Evolutionary conservation across 768 basidiomycete genomes (phyloP).

Genomic region (Hypholoma fasciculare): DNA sequence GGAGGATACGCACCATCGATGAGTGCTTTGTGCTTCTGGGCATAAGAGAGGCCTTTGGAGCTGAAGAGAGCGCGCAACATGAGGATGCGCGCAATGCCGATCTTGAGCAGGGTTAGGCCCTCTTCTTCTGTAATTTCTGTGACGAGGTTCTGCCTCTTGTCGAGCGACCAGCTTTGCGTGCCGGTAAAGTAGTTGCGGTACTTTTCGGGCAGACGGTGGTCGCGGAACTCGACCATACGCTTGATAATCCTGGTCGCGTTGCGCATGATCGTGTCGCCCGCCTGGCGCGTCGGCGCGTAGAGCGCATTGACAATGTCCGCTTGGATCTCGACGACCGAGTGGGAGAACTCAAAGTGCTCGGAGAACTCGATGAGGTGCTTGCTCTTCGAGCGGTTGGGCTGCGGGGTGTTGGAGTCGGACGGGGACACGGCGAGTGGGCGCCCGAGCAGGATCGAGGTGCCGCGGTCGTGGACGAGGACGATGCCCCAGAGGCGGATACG

Average conservation of each 20-base stretch:
- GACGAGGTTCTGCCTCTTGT: slow-evolving; percentile 65
- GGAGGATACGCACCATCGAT: slow-evolving; percentile 61
- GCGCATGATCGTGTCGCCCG: slow-evolving; percentile 68
- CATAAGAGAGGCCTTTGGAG: slow-evolving; percentile 67
- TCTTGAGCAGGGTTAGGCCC: slow-evolving; percentile 79
- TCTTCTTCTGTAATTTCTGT: slow-evolving; percentile 78
- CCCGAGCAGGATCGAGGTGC: slow-evolving; percentile 84
- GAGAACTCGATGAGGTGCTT: slow-evolving; percentile 53
- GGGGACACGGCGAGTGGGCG: slow-evolving; percentile 83
- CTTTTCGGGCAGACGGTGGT: slow-evolving; percentile 59
- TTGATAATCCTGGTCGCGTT: slow-evolving; percentile 81
- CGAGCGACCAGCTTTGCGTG: slow-evolving; percentile 71
- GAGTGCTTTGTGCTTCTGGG: slow-evolving; percentile 67
- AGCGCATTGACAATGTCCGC: slow-evolving; percentile 88
- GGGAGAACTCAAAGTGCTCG: slow-evolving; percentile 77
- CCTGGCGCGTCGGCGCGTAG: slow-evolving; percentile 74
- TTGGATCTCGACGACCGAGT: slow-evolving; percentile 79
- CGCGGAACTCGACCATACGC: slow-evolving; percentile 70
- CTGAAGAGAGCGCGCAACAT: slow-evolving; percentile 79
- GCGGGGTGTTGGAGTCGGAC: slow-evolving; percentile 81
- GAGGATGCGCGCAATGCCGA: slow-evolving; percentile 79
- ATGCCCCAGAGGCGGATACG: slow-evolving; percentile 86
- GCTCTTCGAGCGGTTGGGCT: slow-evolving; percentile 52
- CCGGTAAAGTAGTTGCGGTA: slow-evolving; percentile 80
- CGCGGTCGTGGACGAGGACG: slow-evolving; percentile 84